Base-by-base conservation (phyloP, 306 rosid species). In the Albizia julibrissin region DNA sequence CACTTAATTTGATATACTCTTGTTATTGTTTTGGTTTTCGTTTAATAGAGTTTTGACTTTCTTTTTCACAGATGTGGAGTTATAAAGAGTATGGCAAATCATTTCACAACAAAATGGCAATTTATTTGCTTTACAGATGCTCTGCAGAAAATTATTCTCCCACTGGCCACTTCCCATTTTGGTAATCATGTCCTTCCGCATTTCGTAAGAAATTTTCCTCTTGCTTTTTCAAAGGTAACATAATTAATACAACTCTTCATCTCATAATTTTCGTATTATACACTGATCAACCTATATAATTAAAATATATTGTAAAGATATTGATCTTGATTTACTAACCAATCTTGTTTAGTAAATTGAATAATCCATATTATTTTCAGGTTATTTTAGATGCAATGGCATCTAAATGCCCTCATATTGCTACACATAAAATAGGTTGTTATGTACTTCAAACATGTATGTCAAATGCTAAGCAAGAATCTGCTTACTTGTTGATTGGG, bases 361-460 rank as follows among this genome's bases (percentile, higher is more conserved):
- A 34, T 34, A 19, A 16, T 18, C 14, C 26, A 10, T 21, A 21
- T 86, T 39, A 24, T 1, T 76, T 80, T 72, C 81, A 88, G 92
- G 6, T 12, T 46, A 67, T 90, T 77, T 50, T 86, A 69, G 56
- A 80, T 22, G 84, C 39, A 58, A 8, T 84, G 3, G 85, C 81
- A 16, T 52, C 8, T 19, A 33, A 75, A 27, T 89, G 84, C 34
- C 4, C 65, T 37, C 79, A 50, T 0, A 67, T 90, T 37, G 85
- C 91, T 26, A 80, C 39, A 9, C 49, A 90, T 68, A 72, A 8
- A 56, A 2, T 1, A 3, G 97, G 94, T 43, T 85, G 90, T 47
- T 56, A 81, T 8, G 4, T 33, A 40, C 3, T 90, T 34, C 89
- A 90, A 78, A 44, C 8, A 4, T 82, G 87, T 59, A 11, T 90